phyloP scores from a whole-genome alignment of 257 asterid genomes.

The Penstemon davidsonii region DNA sequence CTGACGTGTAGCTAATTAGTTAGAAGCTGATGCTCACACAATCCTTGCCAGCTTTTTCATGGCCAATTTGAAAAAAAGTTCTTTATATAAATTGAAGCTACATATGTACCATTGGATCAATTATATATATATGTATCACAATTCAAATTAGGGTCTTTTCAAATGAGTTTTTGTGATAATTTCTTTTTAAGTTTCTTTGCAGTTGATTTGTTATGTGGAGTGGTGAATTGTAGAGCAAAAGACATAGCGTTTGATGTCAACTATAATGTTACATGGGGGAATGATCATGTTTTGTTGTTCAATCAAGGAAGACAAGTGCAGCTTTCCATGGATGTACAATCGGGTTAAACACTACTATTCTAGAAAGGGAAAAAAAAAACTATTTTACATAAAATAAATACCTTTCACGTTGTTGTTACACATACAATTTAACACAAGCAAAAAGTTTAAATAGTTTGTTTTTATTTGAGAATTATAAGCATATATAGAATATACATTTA shows the following conservation, averaged over 20 bases:
- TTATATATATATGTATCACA: too few species aligned
- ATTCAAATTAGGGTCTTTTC: too few species aligned
- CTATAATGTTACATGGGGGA: conserved; percentile 52
- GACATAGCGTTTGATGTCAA: conserved; percentile 34
- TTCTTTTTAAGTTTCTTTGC: conserved; percentile 14
- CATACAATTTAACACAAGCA: too few species aligned
- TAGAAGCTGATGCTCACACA: conserved; percentile 37
- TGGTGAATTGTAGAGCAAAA: conserved; percentile 20
- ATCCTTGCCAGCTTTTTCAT: conserved; percentile 27
- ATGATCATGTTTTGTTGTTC: conserved; percentile 34
- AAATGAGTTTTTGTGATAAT: conserved; percentile 23
- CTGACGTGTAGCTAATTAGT: conserved; percentile 34
- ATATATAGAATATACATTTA: too few species aligned
- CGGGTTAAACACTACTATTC: conserved; percentile 41
- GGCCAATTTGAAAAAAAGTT: neutral
- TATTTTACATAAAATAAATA: too few species aligned
- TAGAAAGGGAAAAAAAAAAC: neutral
- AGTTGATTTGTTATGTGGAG: conserved; percentile 6
- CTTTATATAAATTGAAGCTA: too few species aligned
- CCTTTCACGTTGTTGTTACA: too few species aligned
- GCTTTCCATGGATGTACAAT: conserved; percentile 46
- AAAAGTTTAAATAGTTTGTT: too few species aligned
- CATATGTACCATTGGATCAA: too few species aligned
- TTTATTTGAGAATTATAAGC: too few species aligned
- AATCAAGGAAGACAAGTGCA: conserved; percentile 50